Conservation (phyloP, 2,329 filamentous ascomycete species). For the Diaporthe caulivora region DNA sequence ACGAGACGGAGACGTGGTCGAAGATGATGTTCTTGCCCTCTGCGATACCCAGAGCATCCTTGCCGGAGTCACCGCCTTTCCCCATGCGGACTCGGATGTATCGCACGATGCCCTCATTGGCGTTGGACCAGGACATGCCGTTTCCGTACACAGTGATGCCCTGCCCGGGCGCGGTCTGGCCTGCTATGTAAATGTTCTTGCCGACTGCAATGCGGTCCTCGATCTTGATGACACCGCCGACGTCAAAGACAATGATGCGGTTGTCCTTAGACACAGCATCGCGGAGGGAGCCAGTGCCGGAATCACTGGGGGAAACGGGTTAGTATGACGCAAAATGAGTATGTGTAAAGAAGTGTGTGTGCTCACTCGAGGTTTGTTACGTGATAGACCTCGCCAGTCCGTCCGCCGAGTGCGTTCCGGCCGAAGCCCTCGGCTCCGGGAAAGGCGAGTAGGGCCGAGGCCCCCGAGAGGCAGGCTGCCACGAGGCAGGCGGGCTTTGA, state of each 20-base stretch:
- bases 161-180: slow-evolving; percentile 62
- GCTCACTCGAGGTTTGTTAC: slow-evolving; percentile 24
- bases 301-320: slow-evolving; percentile 48
- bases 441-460: slow-evolving; percentile 28
- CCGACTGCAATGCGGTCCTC: slow-evolving; percentile 59
- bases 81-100: slow-evolving; percentile 69
- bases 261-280: slow-evolving; percentile 62
- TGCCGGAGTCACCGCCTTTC: slow-evolving; percentile 61
- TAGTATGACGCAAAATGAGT: background rate
- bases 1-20: slow-evolving; percentile 65
- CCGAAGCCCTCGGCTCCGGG: slow-evolving; percentile 31
- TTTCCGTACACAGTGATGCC: slow-evolving; percentile 67
- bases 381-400: slow-evolving; percentile 23
- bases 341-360: background rate
- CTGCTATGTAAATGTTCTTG: slow-evolving; percentile 61
- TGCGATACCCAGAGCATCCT: slow-evolving; percentile 66
- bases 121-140: slow-evolving; percentile 64
- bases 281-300: slow-evolving; percentile 61
- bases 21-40: slow-evolving; percentile 67
- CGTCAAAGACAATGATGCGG: slow-evolving; percentile 63
- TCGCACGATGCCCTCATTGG: slow-evolving; percentile 65
- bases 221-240: slow-evolving; percentile 64
- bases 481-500: slow-evolving; percentile 20
- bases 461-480: slow-evolving; percentile 10
- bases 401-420: slow-evolving; percentile 23